phyloP scores from a whole-genome alignment of 108 stramenopile species.

The Nitzschia palea region DNA sequence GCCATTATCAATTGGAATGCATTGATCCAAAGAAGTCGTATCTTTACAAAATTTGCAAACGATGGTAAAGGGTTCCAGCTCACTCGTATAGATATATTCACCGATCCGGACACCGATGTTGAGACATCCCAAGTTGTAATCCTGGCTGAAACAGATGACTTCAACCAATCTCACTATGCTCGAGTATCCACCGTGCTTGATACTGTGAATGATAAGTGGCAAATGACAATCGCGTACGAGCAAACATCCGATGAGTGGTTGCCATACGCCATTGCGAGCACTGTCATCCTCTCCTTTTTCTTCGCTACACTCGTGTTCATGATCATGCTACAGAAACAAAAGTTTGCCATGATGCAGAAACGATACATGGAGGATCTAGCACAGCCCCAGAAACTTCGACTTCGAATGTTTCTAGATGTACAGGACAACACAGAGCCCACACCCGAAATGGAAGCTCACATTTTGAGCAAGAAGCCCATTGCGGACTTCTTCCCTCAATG shows the following conservation, averaged over 20 bases:
- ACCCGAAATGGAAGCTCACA: neutral
- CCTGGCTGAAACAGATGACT: conserved; percentile 14
- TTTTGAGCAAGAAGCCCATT: conserved; percentile 17
- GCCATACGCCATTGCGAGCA: conserved; percentile 2
- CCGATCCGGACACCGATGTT: conserved; percentile 6
- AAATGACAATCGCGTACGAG: conserved; percentile 15
- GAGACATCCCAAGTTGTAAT: neutral
- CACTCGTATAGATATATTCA: conserved; percentile 41
- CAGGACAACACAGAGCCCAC: conserved; percentile 5
- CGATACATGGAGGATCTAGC: conserved; percentile 20
- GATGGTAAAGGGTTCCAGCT: conserved; percentile 48
- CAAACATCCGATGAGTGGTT: neutral
- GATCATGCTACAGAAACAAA: conserved; percentile 20
- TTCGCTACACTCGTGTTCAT: conserved; percentile 11
- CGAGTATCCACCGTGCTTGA: conserved; percentile 4
- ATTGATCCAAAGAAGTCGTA: conserved; percentile 33
- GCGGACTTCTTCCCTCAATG: conserved; percentile 43
- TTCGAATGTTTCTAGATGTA: conserved; percentile 18
- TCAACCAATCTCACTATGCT: neutral
- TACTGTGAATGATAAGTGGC: conserved; percentile 13
- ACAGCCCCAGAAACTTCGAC: conserved; percentile 18
- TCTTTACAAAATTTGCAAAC: conserved; percentile 38
- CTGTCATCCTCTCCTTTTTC: conserved; percentile 5
- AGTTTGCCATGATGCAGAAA: conserved; percentile 9
- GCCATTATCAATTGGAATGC: conserved; percentile 38